These are phyloP conservation scores for Zoysia matrella DNA, from an alignment of 202 grass and related monocot species.

Conservation along the genomic window DNA sequence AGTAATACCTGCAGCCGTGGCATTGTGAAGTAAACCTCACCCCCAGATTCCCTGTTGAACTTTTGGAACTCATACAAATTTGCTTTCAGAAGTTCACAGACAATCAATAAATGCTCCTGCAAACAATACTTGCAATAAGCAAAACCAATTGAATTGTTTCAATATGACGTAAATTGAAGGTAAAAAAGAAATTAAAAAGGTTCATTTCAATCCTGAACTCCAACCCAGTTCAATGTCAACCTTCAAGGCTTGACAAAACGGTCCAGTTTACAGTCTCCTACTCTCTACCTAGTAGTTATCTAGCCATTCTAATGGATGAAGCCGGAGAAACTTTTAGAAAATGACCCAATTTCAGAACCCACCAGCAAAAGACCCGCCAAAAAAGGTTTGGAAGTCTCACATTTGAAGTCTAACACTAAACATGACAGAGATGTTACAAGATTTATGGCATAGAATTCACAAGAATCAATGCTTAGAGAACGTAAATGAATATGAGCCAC, in stretches of 20 bases:
- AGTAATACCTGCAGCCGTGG: slow-evolving; percentile 97
- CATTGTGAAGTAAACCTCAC: slow-evolving; percentile 99
- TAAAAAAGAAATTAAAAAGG: no score
- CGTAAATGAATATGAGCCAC: slow-evolving; percentile 1
- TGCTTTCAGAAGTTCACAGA: slow-evolving; percentile 99
- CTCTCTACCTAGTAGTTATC: slow-evolving; percentile 11
- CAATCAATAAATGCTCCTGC: slow-evolving; percentile 98
- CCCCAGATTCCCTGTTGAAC: slow-evolving; percentile 99
- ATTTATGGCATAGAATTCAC: slow-evolving; percentile 3
- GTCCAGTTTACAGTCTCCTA: neutral
- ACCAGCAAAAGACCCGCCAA: neutral
- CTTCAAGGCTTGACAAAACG: neutral
- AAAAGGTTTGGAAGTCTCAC: slow-evolving; percentile 5
- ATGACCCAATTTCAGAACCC: neutral
- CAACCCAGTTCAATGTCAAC: neutral
- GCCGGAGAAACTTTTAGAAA: neutral
- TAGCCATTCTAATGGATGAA: slow-evolving; percentile 9
- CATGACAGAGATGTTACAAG: slow-evolving; percentile 29
- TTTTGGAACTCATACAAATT: slow-evolving; percentile 99
- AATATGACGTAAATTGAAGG: slow-evolving; percentile 7
- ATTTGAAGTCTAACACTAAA: slow-evolving; percentile 15
- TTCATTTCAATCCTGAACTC: neutral
- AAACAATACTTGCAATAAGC: slow-evolving; percentile 45
- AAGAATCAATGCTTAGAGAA: slow-evolving; percentile 14
- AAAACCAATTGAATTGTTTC: slow-evolving; percentile 8